Conservation (phyloP, 73 alveolate species). For the Paramecium sexaurelia region DNA sequence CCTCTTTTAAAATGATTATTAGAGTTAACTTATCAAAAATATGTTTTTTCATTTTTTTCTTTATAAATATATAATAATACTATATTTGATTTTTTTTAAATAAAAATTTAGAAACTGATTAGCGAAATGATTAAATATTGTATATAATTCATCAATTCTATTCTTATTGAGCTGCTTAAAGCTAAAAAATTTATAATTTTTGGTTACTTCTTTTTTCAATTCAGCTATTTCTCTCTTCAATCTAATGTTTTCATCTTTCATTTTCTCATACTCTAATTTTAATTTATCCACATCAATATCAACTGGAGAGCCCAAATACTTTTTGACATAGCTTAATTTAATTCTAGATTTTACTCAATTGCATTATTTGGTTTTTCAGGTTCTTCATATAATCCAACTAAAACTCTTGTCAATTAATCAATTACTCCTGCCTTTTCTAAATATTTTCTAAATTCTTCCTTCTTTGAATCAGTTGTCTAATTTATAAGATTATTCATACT, state of each 20-base stretch:
- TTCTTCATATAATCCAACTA: constrained; percentile 94
- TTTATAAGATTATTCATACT: neutral
- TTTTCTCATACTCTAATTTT: constrained; percentile 86
- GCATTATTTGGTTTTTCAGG: constrained; percentile 96
- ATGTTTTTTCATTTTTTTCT: neutral
- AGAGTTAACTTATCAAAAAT: neutral
- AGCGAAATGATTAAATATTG: neutral
- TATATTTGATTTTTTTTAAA: neutral
- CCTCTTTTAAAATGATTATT: constrained; percentile 61
- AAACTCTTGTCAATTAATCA: constrained; percentile 91
- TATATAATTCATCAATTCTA: neutral
- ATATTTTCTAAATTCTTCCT: constrained; percentile 95
- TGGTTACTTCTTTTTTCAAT: constrained; percentile 78
- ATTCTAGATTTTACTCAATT: constrained; percentile 70
- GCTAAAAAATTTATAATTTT: neutral
- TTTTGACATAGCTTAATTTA: constrained; percentile 77
- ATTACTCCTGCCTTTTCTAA: constrained; percentile 92
- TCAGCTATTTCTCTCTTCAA: constrained; percentile 84
- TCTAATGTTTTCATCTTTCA: constrained; percentile 81
- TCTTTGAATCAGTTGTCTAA: constrained; percentile 87
- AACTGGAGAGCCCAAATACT: constrained; percentile 89
- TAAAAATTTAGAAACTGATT: neutral
- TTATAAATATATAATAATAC: neutral
- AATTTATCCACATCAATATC: constrained; percentile 90
- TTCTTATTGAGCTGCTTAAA: constrained; percentile 4